Percentiles rank a stretch among this genome's conserved stretches.
These are phyloP conservation scores for Tolypocladium capitatum DNA, from an alignment of 2,329 filamentous ascomycete species.

Conservation along the genomic window DNA sequence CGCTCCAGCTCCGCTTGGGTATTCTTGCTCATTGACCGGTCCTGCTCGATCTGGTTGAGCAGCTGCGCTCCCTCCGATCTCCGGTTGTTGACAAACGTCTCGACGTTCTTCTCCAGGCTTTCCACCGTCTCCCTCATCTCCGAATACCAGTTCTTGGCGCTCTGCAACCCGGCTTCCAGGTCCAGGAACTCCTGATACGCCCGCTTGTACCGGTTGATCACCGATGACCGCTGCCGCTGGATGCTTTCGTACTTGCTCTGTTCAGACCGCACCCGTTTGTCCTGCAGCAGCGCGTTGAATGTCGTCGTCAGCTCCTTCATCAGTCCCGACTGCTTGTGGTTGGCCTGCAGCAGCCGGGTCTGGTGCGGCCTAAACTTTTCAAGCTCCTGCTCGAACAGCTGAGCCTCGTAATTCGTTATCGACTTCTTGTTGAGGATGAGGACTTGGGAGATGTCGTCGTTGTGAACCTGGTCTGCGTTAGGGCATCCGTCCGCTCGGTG, in stretches of 20 bases:
- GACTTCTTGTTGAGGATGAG: conserved; percentile 97
- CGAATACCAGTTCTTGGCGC: conserved; percentile 84
- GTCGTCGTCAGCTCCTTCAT: conserved; percentile 88
- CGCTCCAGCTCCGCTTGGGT: conserved; percentile 69
- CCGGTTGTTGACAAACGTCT: conserved; percentile 91
- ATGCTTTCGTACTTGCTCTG: conserved; percentile 91
- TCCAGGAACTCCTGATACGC: conserved; percentile 89
- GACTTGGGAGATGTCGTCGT: conserved; percentile 94
- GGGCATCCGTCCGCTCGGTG: neutral
- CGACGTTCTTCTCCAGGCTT: conserved; percentile 88
- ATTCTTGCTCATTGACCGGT: conserved; percentile 47
- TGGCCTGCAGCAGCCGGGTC: conserved; percentile 79
- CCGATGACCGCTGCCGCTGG: conserved; percentile 66
- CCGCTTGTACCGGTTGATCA: conserved; percentile 78
- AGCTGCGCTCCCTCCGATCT: conserved; percentile 83
- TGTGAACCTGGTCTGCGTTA: conserved; percentile 55
- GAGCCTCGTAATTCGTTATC: conserved; percentile 79
- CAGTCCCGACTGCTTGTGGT: conserved; percentile 84
- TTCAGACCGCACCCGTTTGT: conserved; percentile 84
- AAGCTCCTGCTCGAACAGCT: conserved; percentile 90
- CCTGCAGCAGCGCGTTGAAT: conserved; percentile 80
- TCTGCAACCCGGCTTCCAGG: conserved; percentile 69
- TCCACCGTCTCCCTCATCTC: conserved; percentile 95
- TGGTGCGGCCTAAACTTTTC: conserved; percentile 95
- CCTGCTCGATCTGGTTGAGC: conserved; percentile 74